Conservation (phyloP, 371 early-diverging fungal genomes). For the Mucor velutinosus region DNA sequence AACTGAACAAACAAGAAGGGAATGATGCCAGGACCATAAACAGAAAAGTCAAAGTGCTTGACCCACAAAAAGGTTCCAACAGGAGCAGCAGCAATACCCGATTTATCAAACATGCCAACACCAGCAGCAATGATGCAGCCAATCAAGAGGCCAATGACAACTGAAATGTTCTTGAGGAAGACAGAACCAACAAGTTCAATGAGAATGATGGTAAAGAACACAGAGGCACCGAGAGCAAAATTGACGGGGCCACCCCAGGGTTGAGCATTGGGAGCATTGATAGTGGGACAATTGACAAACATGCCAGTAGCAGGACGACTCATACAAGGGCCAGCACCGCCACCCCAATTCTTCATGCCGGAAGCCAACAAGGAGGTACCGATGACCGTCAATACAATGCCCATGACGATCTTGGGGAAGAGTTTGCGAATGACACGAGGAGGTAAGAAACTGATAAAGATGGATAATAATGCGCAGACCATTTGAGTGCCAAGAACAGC, state of each 20-base stretch:
- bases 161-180: conserved; percentile 58
- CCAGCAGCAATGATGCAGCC: conserved; percentile 60
- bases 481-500: conserved; percentile 59
- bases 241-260: conserved; percentile 49
- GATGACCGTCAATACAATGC: conserved; percentile 52
- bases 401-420: conserved; percentile 60
- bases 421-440: conserved; percentile 48
- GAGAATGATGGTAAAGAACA: conserved; percentile 55
- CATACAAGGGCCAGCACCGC: conserved; percentile 53
- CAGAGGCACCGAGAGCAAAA: conserved; percentile 57
- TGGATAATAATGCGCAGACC: conserved; percentile 49
- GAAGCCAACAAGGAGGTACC: conserved; percentile 49
- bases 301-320: conserved; percentile 33
- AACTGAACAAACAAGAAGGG: conserved; percentile 58
- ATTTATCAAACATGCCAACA: conserved; percentile 54
- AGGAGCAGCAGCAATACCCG: conserved; percentile 52
- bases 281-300: conserved; percentile 35
- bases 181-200: conserved; percentile 62
- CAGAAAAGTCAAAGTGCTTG: conserved; percentile 50
- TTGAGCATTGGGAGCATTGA: conserved; percentile 54
- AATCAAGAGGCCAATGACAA: conserved; percentile 57
- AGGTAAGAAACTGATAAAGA: conserved; percentile 53
- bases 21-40: conserved; percentile 61
- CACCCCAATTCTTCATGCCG: conserved; percentile 55
- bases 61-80: conserved; percentile 62